These are phyloP conservation scores for Phytophthora melonis DNA, from an alignment of 352 stramenopile genomes.

Conservation along the genomic window DNA sequence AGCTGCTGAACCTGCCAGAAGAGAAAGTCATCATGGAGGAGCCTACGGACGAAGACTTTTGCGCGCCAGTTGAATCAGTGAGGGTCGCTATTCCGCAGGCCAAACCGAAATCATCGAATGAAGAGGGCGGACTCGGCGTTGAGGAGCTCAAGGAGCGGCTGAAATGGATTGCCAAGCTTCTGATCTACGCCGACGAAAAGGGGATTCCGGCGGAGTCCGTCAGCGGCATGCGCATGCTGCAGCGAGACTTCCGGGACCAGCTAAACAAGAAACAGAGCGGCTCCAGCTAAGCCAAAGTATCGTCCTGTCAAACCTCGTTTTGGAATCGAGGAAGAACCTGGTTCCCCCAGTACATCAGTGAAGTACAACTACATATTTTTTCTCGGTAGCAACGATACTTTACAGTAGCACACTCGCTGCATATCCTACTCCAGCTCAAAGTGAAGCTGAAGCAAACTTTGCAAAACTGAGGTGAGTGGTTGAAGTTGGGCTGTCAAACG, in stretches of 20 bases:
- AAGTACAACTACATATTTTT: neutral
- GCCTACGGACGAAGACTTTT: conserved; percentile 41
- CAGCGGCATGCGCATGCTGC: conserved; percentile 39
- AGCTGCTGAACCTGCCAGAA: conserved; percentile 38
- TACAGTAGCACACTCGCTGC: neutral
- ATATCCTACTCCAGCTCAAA: neutral
- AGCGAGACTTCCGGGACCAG: conserved; percentile 39
- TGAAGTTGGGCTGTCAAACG: conserved; percentile 37
- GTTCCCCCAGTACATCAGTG: neutral
- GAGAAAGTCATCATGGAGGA: conserved; percentile 41
- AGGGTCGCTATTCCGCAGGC: conserved; percentile 8
- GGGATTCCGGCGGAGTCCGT: conserved; percentile 27
- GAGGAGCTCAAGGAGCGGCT: conserved; percentile 39
- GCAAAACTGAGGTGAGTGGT: conserved; percentile 30
- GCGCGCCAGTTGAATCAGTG: conserved; percentile 17
- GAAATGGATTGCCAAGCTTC: conserved; percentile 43
- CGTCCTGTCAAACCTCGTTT: neutral
- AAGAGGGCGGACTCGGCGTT: conserved; percentile 14
- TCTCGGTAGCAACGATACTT: no score
- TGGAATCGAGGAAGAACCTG: neutral
- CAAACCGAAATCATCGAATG: conserved; percentile 1
- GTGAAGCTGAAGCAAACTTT: neutral
- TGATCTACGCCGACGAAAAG: conserved; percentile 41
- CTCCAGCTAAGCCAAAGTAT: conserved; percentile 1
- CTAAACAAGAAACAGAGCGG: conserved; percentile 28